Evolutionary conservation across 1,284 basidiomycete species (phyloP).

Genomic region (Rhodotorula sp.): DNA sequence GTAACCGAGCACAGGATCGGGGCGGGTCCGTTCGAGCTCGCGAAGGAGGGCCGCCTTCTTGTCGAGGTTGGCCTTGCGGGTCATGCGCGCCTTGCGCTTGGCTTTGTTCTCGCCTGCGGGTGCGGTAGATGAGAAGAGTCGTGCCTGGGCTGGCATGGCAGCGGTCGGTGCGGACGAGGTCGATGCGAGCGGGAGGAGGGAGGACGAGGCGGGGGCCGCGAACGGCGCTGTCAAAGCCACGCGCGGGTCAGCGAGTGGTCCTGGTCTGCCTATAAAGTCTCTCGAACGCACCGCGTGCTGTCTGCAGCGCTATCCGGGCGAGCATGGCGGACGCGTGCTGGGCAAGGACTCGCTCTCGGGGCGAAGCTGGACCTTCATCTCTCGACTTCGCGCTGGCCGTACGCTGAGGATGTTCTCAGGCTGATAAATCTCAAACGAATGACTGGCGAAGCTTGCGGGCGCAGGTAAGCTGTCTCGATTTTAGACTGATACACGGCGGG

Average conservation of each 20-base stretch:
- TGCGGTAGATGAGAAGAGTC: slow-evolving; percentile 25
- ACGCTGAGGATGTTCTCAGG: too few relatives aligned
- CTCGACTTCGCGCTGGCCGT: too few relatives aligned
- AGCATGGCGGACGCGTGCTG: background rate
- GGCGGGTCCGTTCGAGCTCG: slow-evolving; percentile 47
- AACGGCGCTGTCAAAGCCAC: slow-evolving; percentile 10
- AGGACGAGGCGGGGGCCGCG: slow-evolving; percentile 4
- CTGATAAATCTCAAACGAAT: too few relatives aligned
- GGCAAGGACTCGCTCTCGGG: background rate
- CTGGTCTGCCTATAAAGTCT: too few relatives aligned
- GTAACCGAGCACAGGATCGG: slow-evolving; percentile 71
- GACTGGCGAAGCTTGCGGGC: too few relatives aligned
- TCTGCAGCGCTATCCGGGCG: background rate
- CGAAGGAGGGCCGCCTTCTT: slow-evolving; percentile 48
- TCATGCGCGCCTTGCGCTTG: slow-evolving; percentile 39
- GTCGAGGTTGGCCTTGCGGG: slow-evolving; percentile 47
- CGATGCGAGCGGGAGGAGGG: slow-evolving; percentile 3
- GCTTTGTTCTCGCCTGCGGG: slow-evolving; percentile 20
- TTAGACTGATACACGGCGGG: too few relatives aligned
- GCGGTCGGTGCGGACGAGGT: background rate
- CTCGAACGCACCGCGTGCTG: background rate
- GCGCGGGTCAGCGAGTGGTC: background rate
- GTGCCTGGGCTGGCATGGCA: background rate
- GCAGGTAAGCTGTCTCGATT: too few relatives aligned
- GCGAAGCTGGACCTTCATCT: too few relatives aligned